Base-by-base conservation (phyloP, 2,329 filamentous ascomycete genomes). In the Fusarium hostae region DNA sequence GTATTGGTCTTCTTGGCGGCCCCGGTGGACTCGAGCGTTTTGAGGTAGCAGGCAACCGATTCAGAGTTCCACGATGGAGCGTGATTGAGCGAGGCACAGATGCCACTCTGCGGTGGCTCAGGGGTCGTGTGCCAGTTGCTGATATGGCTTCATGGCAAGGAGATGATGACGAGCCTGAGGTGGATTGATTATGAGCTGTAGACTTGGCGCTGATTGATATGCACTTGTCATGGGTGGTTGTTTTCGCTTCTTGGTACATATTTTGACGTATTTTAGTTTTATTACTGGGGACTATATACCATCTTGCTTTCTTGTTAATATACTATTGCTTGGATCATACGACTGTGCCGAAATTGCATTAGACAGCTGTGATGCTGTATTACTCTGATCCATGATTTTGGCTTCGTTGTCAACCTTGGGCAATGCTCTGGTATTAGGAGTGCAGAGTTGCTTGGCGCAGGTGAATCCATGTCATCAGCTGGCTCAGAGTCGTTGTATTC, bases 31-130 rank as follows among this genome's bases (percentile, higher is more conserved):
- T 89, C 82, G 83, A 92, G 85, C 81, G 88, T 59, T 83, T 98
- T 13, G 92, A 97, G 51, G 92, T 97, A 7, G 89, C 88, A 32
- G 94, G 94, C 1, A 98, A 98, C 79, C 87, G 90, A 35, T 98
- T 98, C 82, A 87, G 94, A 35, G 94, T 98, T 35, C 95, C 95
- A 1, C 89, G 93, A 62, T 95, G 92, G 84, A 92, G 92, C 70
- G 88, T 97, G 10, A 83, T 98, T 51, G 92, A 95, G 66, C 92
- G 94, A 69, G 95, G 95, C 1, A 98, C 95, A 0, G 94, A 97
- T 75, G 92, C 93, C 5, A 91, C 94, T 1, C 83, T 98, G 72
- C 86, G 90, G 54, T 97, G 94, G 92, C 81, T 98, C 55, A 88
- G 93, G 66, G 92, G 94, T 32, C 88, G 92, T 60, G 91, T 97